Evolutionary conservation across 2,329 filamentous ascomycete genomes (phyloP).

Genomic region (Ophiostoma fasciatum): DNA sequence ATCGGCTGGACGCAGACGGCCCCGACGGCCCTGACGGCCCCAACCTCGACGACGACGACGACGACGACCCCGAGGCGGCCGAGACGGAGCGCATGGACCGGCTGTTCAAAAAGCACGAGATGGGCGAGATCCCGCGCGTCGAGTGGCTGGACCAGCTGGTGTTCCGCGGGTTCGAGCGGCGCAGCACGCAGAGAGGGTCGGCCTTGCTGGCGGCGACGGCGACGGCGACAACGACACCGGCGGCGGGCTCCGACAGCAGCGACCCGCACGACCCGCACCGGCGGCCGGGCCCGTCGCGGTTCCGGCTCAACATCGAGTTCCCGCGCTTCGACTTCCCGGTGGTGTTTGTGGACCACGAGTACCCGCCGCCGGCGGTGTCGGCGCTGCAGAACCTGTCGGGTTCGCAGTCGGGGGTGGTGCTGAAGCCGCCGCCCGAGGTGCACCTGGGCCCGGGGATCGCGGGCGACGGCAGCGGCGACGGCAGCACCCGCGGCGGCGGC

Average conservation of each 20-base stretch:
- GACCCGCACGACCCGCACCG: conserved; percentile 21
- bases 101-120: conserved; percentile 93
- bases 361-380: conserved; percentile 70
- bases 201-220: conserved; percentile 14
- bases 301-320: conserved; percentile 78
- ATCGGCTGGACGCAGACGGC: conserved; percentile 29
- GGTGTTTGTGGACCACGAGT: conserved; percentile 89
- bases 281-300: conserved; percentile 37
- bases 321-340: conserved; percentile 92
- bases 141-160: conserved; percentile 95
- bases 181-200: too few species aligned
- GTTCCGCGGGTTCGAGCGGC: conserved; percentile 77
- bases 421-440: conserved; percentile 75
- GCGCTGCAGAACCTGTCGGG: conserved; percentile 49
- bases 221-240: conserved; percentile 20
- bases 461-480: background rate
- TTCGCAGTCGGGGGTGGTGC: conserved; percentile 51
- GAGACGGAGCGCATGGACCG: conserved; percentile 83
- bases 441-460: conserved; percentile 75
- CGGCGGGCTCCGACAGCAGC: conserved; percentile 11
- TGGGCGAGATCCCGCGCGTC: conserved; percentile 85
- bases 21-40: conserved; percentile 19
- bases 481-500: conserved; percentile 22
- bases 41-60: conserved; percentile 25
- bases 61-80: conserved; percentile 33